Conservation (phyloP, 192 early-diverging fungal species). For the Rhizophagus clarus region DNA sequence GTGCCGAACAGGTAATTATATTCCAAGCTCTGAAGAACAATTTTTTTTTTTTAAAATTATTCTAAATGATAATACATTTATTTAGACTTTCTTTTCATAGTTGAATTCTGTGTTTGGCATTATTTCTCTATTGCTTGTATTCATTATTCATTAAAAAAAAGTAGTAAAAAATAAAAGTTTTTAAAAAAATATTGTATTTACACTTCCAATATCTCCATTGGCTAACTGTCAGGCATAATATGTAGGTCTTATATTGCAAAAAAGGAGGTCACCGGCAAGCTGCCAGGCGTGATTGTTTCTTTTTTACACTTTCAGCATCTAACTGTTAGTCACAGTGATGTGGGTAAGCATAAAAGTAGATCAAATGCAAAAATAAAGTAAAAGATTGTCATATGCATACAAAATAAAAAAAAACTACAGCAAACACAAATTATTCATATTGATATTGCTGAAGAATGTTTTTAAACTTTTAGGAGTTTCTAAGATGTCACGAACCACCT, state of each 20-base stretch:
- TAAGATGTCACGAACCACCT: neutral
- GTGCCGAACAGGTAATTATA: too few relatives aligned
- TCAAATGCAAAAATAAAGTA: neutral
- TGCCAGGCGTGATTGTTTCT: neutral
- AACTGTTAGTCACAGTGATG: neutral
- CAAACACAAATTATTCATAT: neutral
- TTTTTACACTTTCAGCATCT: neutral
- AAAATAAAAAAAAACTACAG: too few relatives aligned
- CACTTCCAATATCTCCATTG: neutral
- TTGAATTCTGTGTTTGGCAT: too few relatives aligned
- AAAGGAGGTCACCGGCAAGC: neutral
- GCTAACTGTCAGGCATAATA: neutral
- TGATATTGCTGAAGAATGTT: neutral
- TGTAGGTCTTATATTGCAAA: neutral
- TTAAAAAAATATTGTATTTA: too few relatives aligned
- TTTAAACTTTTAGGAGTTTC: slow-evolving; percentile 5
- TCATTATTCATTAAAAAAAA: too few relatives aligned
- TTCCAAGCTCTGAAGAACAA: too few relatives aligned
- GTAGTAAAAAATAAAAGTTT: too few relatives aligned
- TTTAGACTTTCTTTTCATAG: too few relatives aligned
- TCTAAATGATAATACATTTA: too few relatives aligned
- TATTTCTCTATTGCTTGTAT: too few relatives aligned
- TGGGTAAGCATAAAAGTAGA: neutral
- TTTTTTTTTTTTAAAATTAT: too few relatives aligned
- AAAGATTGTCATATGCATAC: neutral